Evolutionary conservation across 1,139 yeast species (phyloP).

Genomic region (Taiozyma sp.): DNA sequence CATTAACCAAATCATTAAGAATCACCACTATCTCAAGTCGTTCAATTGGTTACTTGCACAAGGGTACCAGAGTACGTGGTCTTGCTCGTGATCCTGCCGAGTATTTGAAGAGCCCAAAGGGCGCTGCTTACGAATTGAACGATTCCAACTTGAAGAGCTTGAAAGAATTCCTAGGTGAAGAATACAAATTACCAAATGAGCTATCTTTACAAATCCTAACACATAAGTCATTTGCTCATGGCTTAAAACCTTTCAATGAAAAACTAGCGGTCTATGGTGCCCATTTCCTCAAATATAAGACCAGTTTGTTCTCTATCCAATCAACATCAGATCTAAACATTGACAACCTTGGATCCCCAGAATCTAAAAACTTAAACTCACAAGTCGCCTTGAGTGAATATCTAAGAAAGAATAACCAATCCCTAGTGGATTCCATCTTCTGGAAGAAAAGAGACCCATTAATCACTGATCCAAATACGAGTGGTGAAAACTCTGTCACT

Average conservation of each 20-base stretch:
- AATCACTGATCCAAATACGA: conserved; percentile 43
- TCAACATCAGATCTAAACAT: conserved; percentile 24
- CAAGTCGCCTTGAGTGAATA: conserved; percentile 48
- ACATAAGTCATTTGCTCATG: conserved; percentile 93
- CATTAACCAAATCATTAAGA: neutral
- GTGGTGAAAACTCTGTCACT: conserved; percentile 55
- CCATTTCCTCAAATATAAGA: conserved; percentile 58
- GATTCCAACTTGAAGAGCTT: conserved; percentile 44
- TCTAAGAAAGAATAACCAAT: conserved; percentile 39
- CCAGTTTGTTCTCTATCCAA: conserved; percentile 27
- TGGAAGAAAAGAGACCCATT: conserved; percentile 64
- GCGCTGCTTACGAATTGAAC: conserved; percentile 54
- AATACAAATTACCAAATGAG: conserved; percentile 32
- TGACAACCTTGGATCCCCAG: conserved; percentile 56
- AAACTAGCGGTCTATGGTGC: conserved; percentile 77
- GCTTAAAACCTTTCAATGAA: conserved; percentile 83
- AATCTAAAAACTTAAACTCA: conserved; percentile 47
- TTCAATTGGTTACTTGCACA: conserved; percentile 34
- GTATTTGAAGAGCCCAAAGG: conserved; percentile 51
- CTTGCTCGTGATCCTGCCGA: conserved; percentile 72
- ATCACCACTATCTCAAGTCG: conserved; percentile 7
- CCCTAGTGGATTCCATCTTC: conserved; percentile 53
- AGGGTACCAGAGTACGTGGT: conserved; percentile 67
- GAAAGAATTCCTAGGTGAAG: conserved; percentile 49
- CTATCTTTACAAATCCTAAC: conserved; percentile 75